Evolutionary conservation across 2,329 filamentous ascomycete genomes (phyloP).

Genomic region (Aspergillus oerlinghausenensis): DNA sequence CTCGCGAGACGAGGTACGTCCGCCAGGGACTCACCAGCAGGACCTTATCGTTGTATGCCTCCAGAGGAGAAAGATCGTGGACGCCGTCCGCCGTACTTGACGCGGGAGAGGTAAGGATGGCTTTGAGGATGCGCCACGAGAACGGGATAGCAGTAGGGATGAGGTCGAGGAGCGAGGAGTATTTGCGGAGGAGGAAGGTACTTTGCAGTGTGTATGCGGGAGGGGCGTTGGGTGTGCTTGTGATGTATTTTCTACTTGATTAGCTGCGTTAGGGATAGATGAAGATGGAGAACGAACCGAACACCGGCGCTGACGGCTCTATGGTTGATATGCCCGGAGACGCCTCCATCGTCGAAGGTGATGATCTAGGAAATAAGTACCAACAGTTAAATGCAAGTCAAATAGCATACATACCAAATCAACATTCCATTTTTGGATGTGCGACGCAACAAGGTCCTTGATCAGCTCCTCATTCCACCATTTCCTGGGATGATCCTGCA

Average conservation of each 20-base stretch:
- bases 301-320: conserved; percentile 38
- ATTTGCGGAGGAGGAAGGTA: conserved; percentile 34
- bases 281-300: conserved; percentile 21
- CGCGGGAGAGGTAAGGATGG: conserved; percentile 10
- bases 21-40: conserved; percentile 36
- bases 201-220: conserved; percentile 36
- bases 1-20: conserved; percentile 32
- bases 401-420: conserved; percentile 28
- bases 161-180: conserved; percentile 36
- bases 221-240: conserved; percentile 29
- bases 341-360: conserved; percentile 39
- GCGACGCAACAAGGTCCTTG: conserved; percentile 27
- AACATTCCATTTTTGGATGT: conserved; percentile 36
- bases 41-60: conserved; percentile 23
- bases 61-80: neutral
- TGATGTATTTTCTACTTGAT: conserved; percentile 12
- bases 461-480: conserved; percentile 38
- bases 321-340: conserved; percentile 41
- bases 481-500: conserved; percentile 36
- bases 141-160: conserved; percentile 38
- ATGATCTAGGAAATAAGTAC: conserved; percentile 25
- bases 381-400: neutral
- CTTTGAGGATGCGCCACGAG: conserved; percentile 15
- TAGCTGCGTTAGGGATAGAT: neutral
- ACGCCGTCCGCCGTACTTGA: neutral